Evolutionary conservation across 768 basidiomycete genomes (phyloP).

Genomic region (Naematelia encephala): DNA sequence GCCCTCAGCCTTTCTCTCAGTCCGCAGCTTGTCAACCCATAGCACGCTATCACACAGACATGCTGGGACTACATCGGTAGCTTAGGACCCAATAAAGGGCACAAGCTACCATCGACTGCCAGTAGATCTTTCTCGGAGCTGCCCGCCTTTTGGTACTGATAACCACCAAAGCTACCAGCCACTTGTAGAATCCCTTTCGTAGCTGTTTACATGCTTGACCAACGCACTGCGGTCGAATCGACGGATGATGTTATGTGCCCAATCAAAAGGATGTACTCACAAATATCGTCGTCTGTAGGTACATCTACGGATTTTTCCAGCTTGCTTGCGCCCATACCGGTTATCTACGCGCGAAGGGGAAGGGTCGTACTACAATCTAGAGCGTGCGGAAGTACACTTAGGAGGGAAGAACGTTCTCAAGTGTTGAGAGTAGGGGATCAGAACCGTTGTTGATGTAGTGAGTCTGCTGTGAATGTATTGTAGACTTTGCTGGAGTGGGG

Average conservation of each 20-base stretch:
- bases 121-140: no score
- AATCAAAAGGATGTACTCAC: slow-evolving; percentile 16
- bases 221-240: neutral
- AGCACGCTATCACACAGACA: neutral
- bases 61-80: neutral
- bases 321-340: slow-evolving; percentile 11
- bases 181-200: neutral
- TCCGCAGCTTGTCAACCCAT: neutral
- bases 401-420: no score
- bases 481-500: no score
- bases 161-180: neutral
- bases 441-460: no score
- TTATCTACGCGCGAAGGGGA: no score
- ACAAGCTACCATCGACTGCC: neutral
- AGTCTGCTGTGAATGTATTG: no score
- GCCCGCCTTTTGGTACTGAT: no score
- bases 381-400: no score
- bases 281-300: slow-evolving; percentile 28
- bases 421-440: no score
- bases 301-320: slow-evolving; percentile 16
- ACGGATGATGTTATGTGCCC: no score
- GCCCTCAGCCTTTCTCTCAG: neutral
- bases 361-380: no score
- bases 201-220: neutral
- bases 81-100: neutral